Base-by-base conservation (phyloP, 805 yeast species). In the Candida arabinofermentans region DNA sequence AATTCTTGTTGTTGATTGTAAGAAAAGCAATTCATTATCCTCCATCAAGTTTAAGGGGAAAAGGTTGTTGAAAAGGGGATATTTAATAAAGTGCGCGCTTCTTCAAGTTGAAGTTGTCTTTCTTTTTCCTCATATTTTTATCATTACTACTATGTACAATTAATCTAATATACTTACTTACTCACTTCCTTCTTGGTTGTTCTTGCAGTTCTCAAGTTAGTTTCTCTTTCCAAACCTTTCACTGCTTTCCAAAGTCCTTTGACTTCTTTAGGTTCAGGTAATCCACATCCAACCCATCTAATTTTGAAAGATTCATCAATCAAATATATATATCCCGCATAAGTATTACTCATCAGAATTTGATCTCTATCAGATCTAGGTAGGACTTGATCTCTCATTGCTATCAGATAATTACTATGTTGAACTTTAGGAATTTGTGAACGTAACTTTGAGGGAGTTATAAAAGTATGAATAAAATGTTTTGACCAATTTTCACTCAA, bases 271-370 rank as follows among this genome's bases (percentile, higher is more conserved):
- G 73, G 78, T 13, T 72, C 71, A 2, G 96, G 83, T 30, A 74
- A 76, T 2, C 98, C 99, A 51, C 95, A 79, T 4, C 88, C 86
- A 19, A 88, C 89, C 98, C 98, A 91, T 52, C 98, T 71, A 40
- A 93, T 83, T 53, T 75, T 81, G 39, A 83, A 82, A 12, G 79
- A 68, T 13, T 69, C 70, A 57, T 93, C 99, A 27, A 93, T 73
- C 4, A 91, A 67, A 49, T 88, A 83, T 9, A 89, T 68, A 57
- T 86, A 89, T 0, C 98, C 98, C 2, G 95, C 78, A 52, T 83
- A 85, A 18, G 77, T 73, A 58, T 91, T 91, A 41, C 80, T 81
- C 50, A 89, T 76, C 37, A 75, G 66, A 27, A 91, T 62, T 21
- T 73, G 61, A 40, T 80, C 79, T 51, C 85, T 76, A 5, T 77